Evolutionary conservation across 768 basidiomycete genomes (phyloP), one percentile per base, ranked within the genome.

Genomic region (Termitomyces sp.): DNA sequence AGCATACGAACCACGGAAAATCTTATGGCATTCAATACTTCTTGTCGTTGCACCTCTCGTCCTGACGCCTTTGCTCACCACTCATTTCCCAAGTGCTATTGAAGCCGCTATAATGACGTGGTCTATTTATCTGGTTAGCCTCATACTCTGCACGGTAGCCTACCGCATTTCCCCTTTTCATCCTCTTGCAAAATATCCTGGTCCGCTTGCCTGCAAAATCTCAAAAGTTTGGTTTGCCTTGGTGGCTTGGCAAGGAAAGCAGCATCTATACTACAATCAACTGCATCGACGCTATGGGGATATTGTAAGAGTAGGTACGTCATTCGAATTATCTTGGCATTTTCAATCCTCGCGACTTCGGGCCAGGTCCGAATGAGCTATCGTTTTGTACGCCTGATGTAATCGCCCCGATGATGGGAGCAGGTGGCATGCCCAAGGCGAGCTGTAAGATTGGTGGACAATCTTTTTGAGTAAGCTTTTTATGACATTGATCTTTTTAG

Each of bases 231-330:
- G 73, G 66, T 64, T 66, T 6, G 71, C 68, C 0, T 73, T 59
- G 51, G 58, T 76, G 15, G 69, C 71, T 1, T 66, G 56, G 20
- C 58, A 49, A 20, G 81, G 81, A 1, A 73, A 75, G 57, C 73
- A 76, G 20, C 80, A 85, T 59, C 52, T 72, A 2, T 77, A 76
- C 58, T 73, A 76, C 52, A 68, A 76, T 44, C 56, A 65, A 9
- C 61, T 85, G 33, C 85, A 86, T 62, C 71, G 74, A 18, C 68
- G 68, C 39, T 85, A 85, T 55, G 85, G 85, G 0, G 74, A 79
- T 20, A 18, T 52, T 16, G 50, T 52, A 22, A 37, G 50, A 34
- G 37, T 24, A 24, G 34, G 50, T 24, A 22, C 15, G 9, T 24
- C n/a, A 5, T 36, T 11, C 34, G 37, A n/a, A n/a, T 24, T 31